Percentiles rank a stretch among this genome's conserved stretches.
phyloP scores from a whole-genome alignment of 768 basidiomycete species.

The Leucosporidium creatinivorum region DNA sequence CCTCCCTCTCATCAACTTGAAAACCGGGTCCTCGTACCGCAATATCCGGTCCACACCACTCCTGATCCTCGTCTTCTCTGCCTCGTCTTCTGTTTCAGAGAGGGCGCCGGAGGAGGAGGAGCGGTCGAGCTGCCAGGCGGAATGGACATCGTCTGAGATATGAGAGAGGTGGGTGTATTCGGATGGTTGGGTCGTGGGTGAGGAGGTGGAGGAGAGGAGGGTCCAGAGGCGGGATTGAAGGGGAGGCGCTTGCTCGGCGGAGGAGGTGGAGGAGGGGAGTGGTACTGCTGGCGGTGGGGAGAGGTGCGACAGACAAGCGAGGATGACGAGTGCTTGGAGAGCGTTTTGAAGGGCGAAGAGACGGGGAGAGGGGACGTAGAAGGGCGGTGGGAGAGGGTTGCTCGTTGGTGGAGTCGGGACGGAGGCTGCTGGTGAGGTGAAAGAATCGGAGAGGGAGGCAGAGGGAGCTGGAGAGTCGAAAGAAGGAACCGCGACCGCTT shows the following conservation, averaged over 20 bases:
- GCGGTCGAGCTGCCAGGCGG: neutral
- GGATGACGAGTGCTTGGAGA: constrained; percentile 24
- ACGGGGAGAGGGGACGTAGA: neutral
- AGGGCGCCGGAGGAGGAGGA: too few relatives aligned
- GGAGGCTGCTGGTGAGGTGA: too few relatives aligned
- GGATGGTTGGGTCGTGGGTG: too few relatives aligned
- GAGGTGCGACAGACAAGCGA: constrained; percentile 15
- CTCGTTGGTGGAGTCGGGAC: neutral
- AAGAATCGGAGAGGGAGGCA: neutral
- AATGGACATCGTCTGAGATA: constrained; percentile 18
- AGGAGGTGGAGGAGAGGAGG: neutral
- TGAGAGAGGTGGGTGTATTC: constrained; percentile 8
- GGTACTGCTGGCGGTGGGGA: neutral
- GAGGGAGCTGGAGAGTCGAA: neutral
- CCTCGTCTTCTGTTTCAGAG: neutral
- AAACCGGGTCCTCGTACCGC: constrained; percentile 21
- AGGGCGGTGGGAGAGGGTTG: constrained; percentile 7
- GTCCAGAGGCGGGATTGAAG: constrained; percentile 5
- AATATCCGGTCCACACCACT: constrained; percentile 3
- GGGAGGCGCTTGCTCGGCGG: neutral
- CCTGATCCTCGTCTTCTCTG: neutral
- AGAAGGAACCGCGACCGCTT: neutral
- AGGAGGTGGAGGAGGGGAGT: neutral
- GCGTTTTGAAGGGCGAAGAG: constrained; percentile 23
- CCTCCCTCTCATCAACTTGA: neutral